phyloP scores from a whole-genome alignment of 192 early-diverging fungal species.

The Lunasporangiospora selenospora region DNA sequence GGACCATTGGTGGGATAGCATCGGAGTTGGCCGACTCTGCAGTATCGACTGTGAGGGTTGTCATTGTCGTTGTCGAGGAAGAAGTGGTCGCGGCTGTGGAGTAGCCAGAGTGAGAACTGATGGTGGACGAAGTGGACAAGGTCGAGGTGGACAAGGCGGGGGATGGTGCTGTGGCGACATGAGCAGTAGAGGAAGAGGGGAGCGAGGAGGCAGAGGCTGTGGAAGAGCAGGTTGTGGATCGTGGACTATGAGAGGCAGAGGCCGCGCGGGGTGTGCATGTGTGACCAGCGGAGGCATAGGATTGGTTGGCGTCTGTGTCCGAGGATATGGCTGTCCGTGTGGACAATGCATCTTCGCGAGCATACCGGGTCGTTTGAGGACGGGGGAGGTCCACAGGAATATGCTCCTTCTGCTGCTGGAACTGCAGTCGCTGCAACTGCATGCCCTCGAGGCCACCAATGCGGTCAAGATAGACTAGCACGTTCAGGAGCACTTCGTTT shows the following conservation, averaged over 20 bases:
- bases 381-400: neutral
- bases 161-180: conserved; percentile 1
- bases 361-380: no score
- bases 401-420: neutral
- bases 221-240: neutral
- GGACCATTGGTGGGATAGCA: conserved; percentile 22
- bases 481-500: conserved; percentile 71
- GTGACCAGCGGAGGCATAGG: no score
- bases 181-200: conserved; percentile 1
- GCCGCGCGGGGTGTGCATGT: no score
- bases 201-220: neutral
- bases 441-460: conserved; percentile 53
- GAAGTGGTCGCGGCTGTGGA: neutral
- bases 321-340: no score
- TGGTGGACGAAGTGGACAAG: neutral
- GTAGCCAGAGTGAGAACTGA: neutral
- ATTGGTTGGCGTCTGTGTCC: no score
- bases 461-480: conserved; percentile 78
- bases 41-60: neutral
- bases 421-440: conserved; percentile 8
- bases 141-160: neutral
- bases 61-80: conserved; percentile 5
- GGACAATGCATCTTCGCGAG: no score
- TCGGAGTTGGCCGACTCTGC: conserved; percentile 21
- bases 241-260: no score